Percentiles rank a stretch among this genome's conserved stretches.
These are phyloP conservation scores for Athelia sp. DNA, from an alignment of 1,284 basidiomycete species.

Conservation along the genomic window DNA sequence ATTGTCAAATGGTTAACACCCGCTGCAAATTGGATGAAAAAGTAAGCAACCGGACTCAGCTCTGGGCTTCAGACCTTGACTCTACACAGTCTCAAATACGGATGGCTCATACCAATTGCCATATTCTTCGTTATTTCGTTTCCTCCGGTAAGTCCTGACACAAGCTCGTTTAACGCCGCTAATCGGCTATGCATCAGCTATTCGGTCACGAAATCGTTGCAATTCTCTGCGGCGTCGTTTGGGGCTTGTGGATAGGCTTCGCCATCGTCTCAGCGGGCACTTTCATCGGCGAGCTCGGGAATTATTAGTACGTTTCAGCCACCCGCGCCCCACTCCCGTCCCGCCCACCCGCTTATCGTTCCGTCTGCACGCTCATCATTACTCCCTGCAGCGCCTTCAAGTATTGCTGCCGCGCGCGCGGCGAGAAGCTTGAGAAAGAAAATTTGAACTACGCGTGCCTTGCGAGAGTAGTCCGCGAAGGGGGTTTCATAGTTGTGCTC, in stretches of 20 bases:
- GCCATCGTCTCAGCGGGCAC: slow-evolving; percentile 65
- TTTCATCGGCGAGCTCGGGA: slow-evolving; percentile 63
- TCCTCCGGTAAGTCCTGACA: slow-evolving; percentile 20
- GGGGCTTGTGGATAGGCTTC: slow-evolving; percentile 66
- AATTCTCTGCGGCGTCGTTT: slow-evolving; percentile 73
- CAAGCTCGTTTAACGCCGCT: not conserved
- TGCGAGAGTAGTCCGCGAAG: slow-evolving; percentile 71
- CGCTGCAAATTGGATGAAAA: slow-evolving; percentile 44
- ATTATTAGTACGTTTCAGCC: slow-evolving; percentile 50
- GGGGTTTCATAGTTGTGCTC: slow-evolving; percentile 75
- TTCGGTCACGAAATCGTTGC: slow-evolving; percentile 79
- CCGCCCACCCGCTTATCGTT: slow-evolving; percentile 9
- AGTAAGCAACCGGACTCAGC: slow-evolving; percentile 32
- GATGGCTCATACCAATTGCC: slow-evolving; percentile 46
- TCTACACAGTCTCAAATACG: slow-evolving; percentile 22
- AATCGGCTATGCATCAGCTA: slow-evolving; percentile 26
- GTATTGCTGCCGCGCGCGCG: slow-evolving; percentile 56
- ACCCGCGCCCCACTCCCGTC: slow-evolving; percentile 7
- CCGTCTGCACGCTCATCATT: too few species aligned
- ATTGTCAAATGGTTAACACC: slow-evolving; percentile 58
- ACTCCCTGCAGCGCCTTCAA: slow-evolving; percentile 59
- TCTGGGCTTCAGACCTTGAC: slow-evolving; percentile 4
- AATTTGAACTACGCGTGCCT: slow-evolving; percentile 76
- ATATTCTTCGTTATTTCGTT: slow-evolving; percentile 32
- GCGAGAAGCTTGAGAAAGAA: slow-evolving; percentile 66